Base-by-base conservation (phyloP, 331 rosid species). In the Stylosanthes scabra region DNA sequence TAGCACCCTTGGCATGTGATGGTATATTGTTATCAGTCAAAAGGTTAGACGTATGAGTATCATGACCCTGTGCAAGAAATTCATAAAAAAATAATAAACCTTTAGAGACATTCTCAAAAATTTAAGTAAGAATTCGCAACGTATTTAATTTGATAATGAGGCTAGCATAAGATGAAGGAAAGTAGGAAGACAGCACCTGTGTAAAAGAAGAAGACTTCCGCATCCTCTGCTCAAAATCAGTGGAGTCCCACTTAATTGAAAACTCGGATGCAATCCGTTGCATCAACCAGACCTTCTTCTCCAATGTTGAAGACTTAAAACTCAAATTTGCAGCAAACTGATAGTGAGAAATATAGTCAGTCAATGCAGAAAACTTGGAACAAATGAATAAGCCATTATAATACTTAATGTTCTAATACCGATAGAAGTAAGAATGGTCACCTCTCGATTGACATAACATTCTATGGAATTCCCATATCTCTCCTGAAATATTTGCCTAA, bases 401-500 rank as follows among this genome's bases (percentile, higher is more conserved):
- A n/a, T n/a, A n/a, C n/a, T 80, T 37, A 40, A 12, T 71, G 50
- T 40, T 47, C 46, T 59, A 72, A 64, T 42, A 44, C 31, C 61
- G 56, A 63, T 64, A 37, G 29, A 58, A 65, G 11, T 8, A 57
- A n/a, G 72, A 28, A 59, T 15, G 20, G 31, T 58, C 78, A 92
- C 99, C 90, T 86, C 84, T 70, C 79, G 88, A 77, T 88, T 89
- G 69, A 80, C 96, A 72, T 66, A 78, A 70, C 81, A 84, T 42
- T 86, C 89, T 51, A 92, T 37, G 70, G 85, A 78, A 77, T 75
- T 87, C 55, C 78, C 93, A 51, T 88, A 95, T 87, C 91, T 87
- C 88, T 88, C 97, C 70, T 88, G 93, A 90, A 92, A 88, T 59
- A 80, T 82, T 83, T 92, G 88, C 78, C 99, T 84, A 31, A 92